phyloP scores from a whole-genome alignment of 75 land plant species.

The Pinus taeda region DNA sequence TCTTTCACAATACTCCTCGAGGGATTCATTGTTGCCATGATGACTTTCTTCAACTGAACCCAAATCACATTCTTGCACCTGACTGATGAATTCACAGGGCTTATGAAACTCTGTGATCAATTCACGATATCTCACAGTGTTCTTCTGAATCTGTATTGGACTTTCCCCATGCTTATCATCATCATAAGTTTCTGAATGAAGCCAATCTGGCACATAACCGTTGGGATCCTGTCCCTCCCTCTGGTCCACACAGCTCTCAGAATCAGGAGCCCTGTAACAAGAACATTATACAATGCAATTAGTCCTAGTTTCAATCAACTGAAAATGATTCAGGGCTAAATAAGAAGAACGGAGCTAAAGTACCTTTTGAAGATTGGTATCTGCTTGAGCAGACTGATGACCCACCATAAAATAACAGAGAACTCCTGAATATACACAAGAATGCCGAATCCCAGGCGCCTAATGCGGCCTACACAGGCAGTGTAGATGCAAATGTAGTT shows the following conservation, averaged over 20 bases:
- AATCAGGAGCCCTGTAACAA: neutral
- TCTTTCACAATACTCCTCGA: neutral
- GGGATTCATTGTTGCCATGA: neutral
- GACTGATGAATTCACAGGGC: neutral
- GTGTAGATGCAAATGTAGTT: neutral
- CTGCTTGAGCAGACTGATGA: neutral
- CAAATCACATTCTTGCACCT: neutral
- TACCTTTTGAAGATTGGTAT: neutral
- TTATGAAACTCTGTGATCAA: constrained; percentile 6
- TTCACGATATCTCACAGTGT: neutral
- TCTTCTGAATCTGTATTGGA: constrained; percentile 3
- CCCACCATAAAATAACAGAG: neutral
- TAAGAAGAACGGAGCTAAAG: neutral
- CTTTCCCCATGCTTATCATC: neutral
- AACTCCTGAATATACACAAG: neutral
- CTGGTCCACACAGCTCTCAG: neutral
- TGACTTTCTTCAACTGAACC: neutral
- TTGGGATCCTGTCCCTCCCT: neutral
- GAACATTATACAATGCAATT: neutral
- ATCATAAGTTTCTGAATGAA: neutral
- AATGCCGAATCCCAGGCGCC: neutral
- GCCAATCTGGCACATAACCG: neutral
- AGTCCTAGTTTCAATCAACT: neutral
- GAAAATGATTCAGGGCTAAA: neutral
- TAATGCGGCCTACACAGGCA: neutral